These are phyloP conservation scores for Zygoascus ofunaensis DNA, from an alignment of 805 yeast genomes.

Conservation along the genomic window DNA sequence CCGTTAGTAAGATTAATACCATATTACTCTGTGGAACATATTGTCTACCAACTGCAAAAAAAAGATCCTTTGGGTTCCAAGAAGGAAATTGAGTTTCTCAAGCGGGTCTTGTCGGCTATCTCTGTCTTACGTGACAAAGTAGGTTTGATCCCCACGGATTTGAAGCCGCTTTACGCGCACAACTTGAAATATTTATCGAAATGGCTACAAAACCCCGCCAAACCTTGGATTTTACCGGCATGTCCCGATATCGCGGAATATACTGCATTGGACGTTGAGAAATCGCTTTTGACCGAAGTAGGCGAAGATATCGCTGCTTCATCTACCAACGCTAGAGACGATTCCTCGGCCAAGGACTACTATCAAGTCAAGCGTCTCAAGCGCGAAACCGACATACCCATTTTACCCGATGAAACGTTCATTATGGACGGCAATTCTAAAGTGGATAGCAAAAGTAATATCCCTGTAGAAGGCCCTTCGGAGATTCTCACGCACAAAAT, in stretches of 20 bases:
- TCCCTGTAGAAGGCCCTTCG: neutral
- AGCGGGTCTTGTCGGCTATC: conserved; percentile 67
- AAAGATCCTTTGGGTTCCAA: conserved; percentile 13
- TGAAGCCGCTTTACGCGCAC: conserved; percentile 64
- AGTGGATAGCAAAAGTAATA: conserved; percentile 3
- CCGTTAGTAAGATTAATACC: conserved; percentile 66
- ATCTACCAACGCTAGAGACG: neutral
- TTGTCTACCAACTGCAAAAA: conserved; percentile 30
- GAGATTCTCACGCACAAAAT: conserved; percentile 51
- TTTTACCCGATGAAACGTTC: conserved; percentile 1
- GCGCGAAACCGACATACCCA: conserved; percentile 13
- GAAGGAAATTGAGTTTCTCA: conserved; percentile 38
- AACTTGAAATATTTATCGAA: conserved; percentile 51
- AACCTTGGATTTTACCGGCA: conserved; percentile 74
- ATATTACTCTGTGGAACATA: conserved; percentile 76
- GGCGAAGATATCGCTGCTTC: conserved; percentile 10
- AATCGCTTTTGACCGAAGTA: conserved; percentile 33
- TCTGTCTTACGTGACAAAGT: conserved; percentile 75
- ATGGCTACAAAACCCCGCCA: conserved; percentile 45
- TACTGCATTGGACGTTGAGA: conserved; percentile 68
- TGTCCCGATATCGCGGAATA: conserved; percentile 54
- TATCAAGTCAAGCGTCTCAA: conserved; percentile 16
- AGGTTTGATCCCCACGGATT: conserved; percentile 72
- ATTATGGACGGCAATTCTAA: conserved; percentile 2
- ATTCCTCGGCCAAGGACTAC: conserved; percentile 8